These are phyloP conservation scores for Cerioporus squamosus DNA, from an alignment of 1,284 basidiomycete genomes.

Conservation along the genomic window DNA sequence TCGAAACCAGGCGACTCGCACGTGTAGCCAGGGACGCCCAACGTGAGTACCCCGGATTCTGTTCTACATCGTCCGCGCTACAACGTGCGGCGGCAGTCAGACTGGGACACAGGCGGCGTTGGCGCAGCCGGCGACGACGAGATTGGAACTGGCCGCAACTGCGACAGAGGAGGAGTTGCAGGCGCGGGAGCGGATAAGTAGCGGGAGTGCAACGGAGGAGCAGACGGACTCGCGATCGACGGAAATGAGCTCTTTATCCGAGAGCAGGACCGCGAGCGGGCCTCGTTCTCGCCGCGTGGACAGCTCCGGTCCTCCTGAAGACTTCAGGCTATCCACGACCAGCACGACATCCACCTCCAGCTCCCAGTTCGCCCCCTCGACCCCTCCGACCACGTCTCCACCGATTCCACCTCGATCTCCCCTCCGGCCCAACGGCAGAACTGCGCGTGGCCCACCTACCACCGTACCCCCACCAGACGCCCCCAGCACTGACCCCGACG, in stretches of 20 bases:
- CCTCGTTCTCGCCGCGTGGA: slow-evolving; percentile 43
- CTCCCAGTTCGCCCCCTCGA: slow-evolving; percentile 26
- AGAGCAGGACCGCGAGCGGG: slow-evolving; percentile 27
- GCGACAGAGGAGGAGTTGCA: slow-evolving; percentile 13
- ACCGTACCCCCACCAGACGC: slow-evolving; percentile 14
- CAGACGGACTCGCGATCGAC: slow-evolving; percentile 18
- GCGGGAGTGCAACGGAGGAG: slow-evolving; percentile 23
- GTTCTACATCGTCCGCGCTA: slow-evolving; percentile 1
- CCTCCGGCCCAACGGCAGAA: slow-evolving; percentile 26
- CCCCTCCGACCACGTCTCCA: slow-evolving; percentile 30
- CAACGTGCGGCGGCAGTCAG: slow-evolving; percentile 2
- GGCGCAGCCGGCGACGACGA: not conserved
- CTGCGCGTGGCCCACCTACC: slow-evolving; percentile 7
- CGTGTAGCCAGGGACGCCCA: slow-evolving; percentile 15
- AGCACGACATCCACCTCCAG: slow-evolving; percentile 22
- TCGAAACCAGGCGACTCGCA: slow-evolving; percentile 13
- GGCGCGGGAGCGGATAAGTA: slow-evolving; percentile 20
- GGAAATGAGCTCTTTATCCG: slow-evolving; percentile 32
- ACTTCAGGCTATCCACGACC: slow-evolving; percentile 25
- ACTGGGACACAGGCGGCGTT: not conserved
- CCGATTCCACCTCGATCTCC: slow-evolving; percentile 39
- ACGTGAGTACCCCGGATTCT: slow-evolving; percentile 18
- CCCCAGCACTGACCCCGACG: slow-evolving; percentile 3
- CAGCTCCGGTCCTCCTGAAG: slow-evolving; percentile 27
- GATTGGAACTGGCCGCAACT: not conserved